Evolutionary conservation across 2,329 filamentous ascomycete genomes (phyloP).

Genomic region (Trichoderma aggressivum): DNA sequence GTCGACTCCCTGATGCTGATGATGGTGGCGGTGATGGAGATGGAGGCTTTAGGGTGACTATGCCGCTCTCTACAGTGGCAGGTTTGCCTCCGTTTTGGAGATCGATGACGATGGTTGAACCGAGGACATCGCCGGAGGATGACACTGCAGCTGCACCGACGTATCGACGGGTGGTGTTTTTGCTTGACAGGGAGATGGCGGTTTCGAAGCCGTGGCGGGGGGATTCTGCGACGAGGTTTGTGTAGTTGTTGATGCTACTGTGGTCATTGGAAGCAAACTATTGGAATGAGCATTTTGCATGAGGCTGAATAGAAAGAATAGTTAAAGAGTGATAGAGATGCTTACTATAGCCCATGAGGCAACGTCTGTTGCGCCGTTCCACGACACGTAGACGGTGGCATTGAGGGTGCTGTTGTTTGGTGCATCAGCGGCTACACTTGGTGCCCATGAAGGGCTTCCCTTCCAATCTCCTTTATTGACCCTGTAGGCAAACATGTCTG

Average conservation of each 20-base stretch:
- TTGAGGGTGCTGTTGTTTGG: background rate
- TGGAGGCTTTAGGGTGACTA: background rate
- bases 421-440: background rate
- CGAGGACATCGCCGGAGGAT: background rate
- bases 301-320: background rate
- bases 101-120: background rate
- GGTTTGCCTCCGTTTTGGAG: background rate
- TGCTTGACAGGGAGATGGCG: background rate
- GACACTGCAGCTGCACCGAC: conserved; percentile 2
- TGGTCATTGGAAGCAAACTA: conserved; percentile 1
- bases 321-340: background rate
- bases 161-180: background rate
- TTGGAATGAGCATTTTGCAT: background rate
- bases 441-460: background rate
- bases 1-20: background rate
- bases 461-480: conserved; percentile 4
- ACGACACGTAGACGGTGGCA: background rate
- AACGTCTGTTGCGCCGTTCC: conserved; percentile 3
- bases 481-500: conserved; percentile 7
- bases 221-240: background rate
- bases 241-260: background rate
- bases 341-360: conserved; percentile 6
- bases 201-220: conserved; percentile 1
- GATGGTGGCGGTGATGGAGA: background rate
- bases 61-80: background rate